Evolutionary conservation across 768 basidiomycete species (phyloP), one percentile per base, ranked within the genome.

Genomic region (Termitomyces sp.): DNA sequence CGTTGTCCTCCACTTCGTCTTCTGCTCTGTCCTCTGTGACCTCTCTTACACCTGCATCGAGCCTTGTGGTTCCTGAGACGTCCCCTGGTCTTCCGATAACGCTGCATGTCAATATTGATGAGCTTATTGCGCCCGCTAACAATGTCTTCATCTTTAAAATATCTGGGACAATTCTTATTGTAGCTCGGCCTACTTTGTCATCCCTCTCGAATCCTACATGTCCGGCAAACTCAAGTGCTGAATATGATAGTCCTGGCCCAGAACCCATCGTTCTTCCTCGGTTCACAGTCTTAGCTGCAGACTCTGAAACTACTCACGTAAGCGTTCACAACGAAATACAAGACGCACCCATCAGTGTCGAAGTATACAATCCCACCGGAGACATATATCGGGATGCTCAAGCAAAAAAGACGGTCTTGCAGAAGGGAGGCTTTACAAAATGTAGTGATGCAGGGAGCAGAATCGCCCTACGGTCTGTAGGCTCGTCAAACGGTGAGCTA

Each of bases 71-170:
- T 46, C 64, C 68, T 31, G 60, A 55, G 47, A 49, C 55, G 31
- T 75, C 81, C 12, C 90, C 89, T 1, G 79, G 78, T 20, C 71
- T 77, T 14, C 85, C 88, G 3, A 76, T 93, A 46, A 89, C 88
- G 0, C 70, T 92, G 9, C 89, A 91, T 66, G 62, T 93, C 58
- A 90, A 92, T 65, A 89, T 92, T 77, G 88, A 89, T 62, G 88
- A 92, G 42, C 74, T 92, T 7, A 75, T 83, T 26, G 80, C 84
- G 3, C 82, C 88, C 9, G 72, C 78, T 29, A 87, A 85, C 69
- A 85, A 84, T 58, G 63, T 74, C 16, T 86, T 92, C 64, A 79
- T 78, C 5, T 89, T 92, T 69, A 79, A 74, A 12, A 80, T 92
- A 46, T 76, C 78, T 12, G 89, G 90, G 6, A 84, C 79, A 7